Conservation (phyloP, 1,139 yeast genomes). For the Zygosaccharomyces sapae region DNA sequence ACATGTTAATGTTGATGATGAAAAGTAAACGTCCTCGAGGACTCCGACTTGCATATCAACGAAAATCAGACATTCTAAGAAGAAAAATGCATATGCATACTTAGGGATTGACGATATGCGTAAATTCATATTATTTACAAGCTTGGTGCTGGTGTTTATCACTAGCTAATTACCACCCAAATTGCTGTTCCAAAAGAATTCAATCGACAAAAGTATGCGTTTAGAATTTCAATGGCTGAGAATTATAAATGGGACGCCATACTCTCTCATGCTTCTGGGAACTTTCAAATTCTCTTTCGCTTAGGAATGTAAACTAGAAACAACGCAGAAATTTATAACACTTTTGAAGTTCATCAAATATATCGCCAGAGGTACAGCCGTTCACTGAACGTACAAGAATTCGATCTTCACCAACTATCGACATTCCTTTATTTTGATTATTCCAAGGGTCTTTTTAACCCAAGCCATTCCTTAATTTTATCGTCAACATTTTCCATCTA, state of each 20-base stretch:
- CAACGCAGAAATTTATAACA: neutral
- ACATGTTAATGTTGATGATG: slow-evolving; percentile 1
- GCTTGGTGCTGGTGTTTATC: slow-evolving; percentile 5
- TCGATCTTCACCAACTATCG: slow-evolving; percentile 19
- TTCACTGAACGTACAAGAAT: neutral
- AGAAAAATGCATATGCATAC: neutral
- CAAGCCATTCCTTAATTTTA: slow-evolving; percentile 16
- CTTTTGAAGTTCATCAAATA: neutral
- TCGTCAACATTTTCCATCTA: neutral
- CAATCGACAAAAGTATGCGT: neutral
- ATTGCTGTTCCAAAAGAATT: neutral
- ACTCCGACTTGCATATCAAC: neutral
- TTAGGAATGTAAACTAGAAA: neutral
- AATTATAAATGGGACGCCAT: slow-evolving; percentile 7
- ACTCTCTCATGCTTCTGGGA: neutral
- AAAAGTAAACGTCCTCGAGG: neutral
- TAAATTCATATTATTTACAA: neutral
- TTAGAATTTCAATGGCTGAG: slow-evolving; percentile 9
- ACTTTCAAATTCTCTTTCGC: neutral
- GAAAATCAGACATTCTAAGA: neutral
- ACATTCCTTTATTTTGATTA: slow-evolving; percentile 17
- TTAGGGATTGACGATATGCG: neutral
- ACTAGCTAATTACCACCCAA: neutral
- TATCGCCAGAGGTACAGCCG: slow-evolving; percentile 4
- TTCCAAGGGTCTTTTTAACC: slow-evolving; percentile 8